Evolutionary conservation across 257 asterid genomes (phyloP), one percentile per base, ranked within the genome.

Genomic region (Leonotis leonurus): DNA sequence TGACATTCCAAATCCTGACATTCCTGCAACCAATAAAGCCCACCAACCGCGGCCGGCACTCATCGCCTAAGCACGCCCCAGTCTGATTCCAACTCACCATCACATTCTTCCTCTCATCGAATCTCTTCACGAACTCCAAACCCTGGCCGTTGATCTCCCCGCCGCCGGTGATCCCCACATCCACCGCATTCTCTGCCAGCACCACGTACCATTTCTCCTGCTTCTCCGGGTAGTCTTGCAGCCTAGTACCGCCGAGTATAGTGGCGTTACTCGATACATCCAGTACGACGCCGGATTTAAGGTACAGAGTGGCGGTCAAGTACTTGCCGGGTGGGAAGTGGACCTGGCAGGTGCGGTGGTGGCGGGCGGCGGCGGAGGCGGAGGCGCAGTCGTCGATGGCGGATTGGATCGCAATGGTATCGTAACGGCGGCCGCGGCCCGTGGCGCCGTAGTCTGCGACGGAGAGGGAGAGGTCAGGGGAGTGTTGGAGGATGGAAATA

Each of bases 61-160:
- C 98, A 63, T 91, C 96, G 0, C 94, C 98, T 70, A 69, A 72
- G 32, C 98, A 91, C 68, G 84, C 84, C 50, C 95, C 96, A 0
- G 93, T 89, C 55, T 60, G 40, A 20, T 92, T 89, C 97, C 99
- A 92, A 64, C 96, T 89, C 83, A 92, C 95, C 99, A 92, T 92
- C 83, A 92, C 97, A 56, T 92, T 88, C 83, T 92, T 92, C 83
- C 75, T 78, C 78, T 77, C 82, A 17, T 88, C 83, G 60, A 92
- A 86, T 62, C 83, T 74, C 78, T 21, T 55, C 60, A 92, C 95
- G 57, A 86, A 92, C 71, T 77, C 46, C 87, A 79, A 59, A 21
- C 98, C 95, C 77, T 92, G 98, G 3, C 98, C 98, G 71, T 92
- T 86, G 67, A 92, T 83, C 83, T 84, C 97, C 50, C 98, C 97